phyloP scores from a whole-genome alignment of 2,329 filamentous ascomycete genomes.

The Hypoxylon sp. region DNA sequence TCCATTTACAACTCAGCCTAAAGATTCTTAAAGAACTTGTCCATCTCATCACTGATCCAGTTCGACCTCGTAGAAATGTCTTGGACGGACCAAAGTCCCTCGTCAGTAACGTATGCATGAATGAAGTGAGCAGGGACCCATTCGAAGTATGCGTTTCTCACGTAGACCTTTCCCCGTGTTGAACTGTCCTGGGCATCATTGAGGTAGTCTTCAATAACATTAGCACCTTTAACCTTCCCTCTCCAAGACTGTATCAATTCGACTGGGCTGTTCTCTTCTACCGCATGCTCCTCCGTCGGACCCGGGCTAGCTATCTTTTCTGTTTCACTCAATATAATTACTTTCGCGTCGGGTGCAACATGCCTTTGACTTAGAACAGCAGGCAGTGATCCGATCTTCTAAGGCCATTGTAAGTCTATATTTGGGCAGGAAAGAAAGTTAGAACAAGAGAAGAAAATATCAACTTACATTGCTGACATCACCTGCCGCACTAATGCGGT shows the following conservation, averaged over 20 bases:
- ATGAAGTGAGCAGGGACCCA: slow-evolving; percentile 68
- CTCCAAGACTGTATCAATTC: slow-evolving; percentile 68
- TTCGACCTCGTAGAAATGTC: slow-evolving; percentile 60
- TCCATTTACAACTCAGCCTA: slow-evolving; percentile 40
- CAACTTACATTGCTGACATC: slow-evolving; percentile 69
- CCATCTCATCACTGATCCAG: slow-evolving; percentile 56
- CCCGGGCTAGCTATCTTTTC: slow-evolving; percentile 72
- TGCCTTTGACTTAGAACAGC: slow-evolving; percentile 69
- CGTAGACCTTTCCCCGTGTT: slow-evolving; percentile 48
- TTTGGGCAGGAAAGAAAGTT: not conserved
- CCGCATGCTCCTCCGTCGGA: slow-evolving; percentile 59
- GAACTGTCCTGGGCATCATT: not conserved
- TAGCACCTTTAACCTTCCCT: slow-evolving; percentile 45
- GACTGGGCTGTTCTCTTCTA: slow-evolving; percentile 65
- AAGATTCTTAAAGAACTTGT: slow-evolving; percentile 61
- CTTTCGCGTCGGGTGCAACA: slow-evolving; percentile 61
- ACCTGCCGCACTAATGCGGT: slow-evolving; percentile 70
- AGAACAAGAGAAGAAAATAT: not conserved
- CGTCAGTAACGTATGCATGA: slow-evolving; percentile 69
- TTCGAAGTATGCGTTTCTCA: slow-evolving; percentile 72
- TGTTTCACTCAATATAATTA: slow-evolving; percentile 70
- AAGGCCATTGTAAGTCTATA: slow-evolving; percentile 8
- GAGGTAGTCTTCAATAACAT: slow-evolving; percentile 35
- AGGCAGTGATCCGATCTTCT: slow-evolving; percentile 74
- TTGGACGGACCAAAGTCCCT: slow-evolving; percentile 60